These are phyloP conservation scores for Ophiocytium majus DNA, from an alignment of 352 stramenopile species.

Conservation along the genomic window DNA sequence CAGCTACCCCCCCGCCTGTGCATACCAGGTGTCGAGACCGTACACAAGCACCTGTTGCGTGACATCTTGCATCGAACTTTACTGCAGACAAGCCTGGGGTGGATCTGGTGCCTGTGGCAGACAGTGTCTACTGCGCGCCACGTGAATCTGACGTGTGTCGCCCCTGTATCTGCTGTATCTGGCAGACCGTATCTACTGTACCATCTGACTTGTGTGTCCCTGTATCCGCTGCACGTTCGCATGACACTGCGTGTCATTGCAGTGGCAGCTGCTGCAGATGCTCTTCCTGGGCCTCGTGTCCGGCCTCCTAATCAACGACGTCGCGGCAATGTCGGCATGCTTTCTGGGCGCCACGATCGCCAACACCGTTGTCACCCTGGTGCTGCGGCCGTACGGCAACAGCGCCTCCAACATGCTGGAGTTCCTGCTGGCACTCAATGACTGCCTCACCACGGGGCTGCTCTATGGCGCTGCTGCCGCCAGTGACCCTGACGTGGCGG, in stretches of 20 bases:
- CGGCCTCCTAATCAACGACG: background rate
- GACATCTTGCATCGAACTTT: background rate
- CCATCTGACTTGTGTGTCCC: background rate
- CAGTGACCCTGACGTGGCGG: no score
- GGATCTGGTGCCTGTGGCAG: background rate
- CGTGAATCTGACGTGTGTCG: background rate
- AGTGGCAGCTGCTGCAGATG: background rate
- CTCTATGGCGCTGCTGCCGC: no score
- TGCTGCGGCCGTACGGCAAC: background rate
- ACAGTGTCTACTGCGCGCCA: background rate
- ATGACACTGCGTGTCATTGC: no score
- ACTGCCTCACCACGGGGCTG: background rate
- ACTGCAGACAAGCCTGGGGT: background rate
- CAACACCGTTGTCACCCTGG: background rate
- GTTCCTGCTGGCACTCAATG: background rate
- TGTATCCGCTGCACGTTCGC: background rate
- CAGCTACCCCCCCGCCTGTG: no score
- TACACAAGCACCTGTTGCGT: no score
- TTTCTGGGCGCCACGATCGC: background rate
- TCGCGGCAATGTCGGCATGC: background rate
- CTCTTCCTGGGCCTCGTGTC: background rate
- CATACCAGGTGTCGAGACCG: no score
- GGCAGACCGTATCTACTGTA: background rate
- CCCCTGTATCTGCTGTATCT: background rate
- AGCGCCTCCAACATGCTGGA: background rate